A percentile compares a stretch with the other conserved stretches of the same genome.
Conservation (phyloP, 176 grass and related monocot genomes). For the Poa pratensis region DNA sequence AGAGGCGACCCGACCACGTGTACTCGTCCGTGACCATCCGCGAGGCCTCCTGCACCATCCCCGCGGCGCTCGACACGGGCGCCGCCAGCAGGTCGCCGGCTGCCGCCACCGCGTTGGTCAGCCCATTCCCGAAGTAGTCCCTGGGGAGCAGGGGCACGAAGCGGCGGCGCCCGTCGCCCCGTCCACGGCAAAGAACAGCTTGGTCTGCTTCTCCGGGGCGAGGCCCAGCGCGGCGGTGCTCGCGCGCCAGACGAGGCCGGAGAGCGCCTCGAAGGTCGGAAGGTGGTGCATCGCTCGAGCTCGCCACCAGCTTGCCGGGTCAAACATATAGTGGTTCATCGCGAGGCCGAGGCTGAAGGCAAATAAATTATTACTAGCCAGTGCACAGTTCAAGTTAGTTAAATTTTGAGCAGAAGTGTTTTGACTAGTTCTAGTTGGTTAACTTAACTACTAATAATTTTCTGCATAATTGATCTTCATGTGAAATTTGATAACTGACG, state of each 20-base stretch:
- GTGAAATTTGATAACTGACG: no score
- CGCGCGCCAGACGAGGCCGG: conserved; percentile 74
- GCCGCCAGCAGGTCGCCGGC: conserved; percentile 56
- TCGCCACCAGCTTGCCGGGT: conserved; percentile 28
- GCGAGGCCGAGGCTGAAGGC: no score
- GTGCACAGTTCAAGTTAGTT: no score
- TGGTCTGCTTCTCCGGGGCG: conserved; percentile 59
- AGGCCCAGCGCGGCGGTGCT: conserved; percentile 66
- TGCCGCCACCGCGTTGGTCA: conserved; percentile 61
- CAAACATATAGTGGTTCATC: no score
- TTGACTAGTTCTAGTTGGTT: no score
- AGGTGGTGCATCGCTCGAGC: conserved; percentile 62
- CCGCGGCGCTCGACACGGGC: conserved; percentile 58
- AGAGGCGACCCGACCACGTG: conserved; percentile 87
- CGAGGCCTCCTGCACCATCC: conserved; percentile 65
- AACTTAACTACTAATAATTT: no score
- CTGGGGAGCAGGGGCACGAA: conserved; percentile 59
- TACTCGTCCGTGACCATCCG: conserved; percentile 78
- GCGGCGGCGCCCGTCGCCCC: conserved; percentile 58
- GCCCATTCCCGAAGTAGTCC: conserved; percentile 87
- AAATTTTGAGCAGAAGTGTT: no score
- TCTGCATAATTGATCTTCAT: no score
- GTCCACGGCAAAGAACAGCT: conserved; percentile 95
- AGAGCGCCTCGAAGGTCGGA: conserved; percentile 90
- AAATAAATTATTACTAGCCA: no score